Base-by-base conservation (phyloP, 805 yeast species). In the Saturnispora mendoncae region DNA sequence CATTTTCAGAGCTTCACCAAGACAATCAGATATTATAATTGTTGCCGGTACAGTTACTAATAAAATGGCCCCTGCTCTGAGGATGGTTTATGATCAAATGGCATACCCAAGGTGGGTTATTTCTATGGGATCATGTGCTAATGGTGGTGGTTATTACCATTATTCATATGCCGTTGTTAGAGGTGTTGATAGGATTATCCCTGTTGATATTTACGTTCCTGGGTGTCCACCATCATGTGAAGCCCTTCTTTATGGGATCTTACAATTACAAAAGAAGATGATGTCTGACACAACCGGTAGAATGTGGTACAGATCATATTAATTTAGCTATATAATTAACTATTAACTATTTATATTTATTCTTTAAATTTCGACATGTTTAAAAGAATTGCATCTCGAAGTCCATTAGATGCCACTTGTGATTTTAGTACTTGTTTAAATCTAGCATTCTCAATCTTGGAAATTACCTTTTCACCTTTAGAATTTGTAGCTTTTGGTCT, bases 31-130 rank as follows among this genome's bases (percentile, higher is more conserved):
- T 72, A 80, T 84, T 50, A 83, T 84, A 83, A 84, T 84, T 65
- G 92, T 85, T 43, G 94, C 95, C 2, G 95, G 95, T 32, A 84
- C 95, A 2, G 75, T 84, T 51, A 84, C 95, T 48, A 84, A 84
- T 62, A 84, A 84, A 67, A 84, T 84, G 95, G 94, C 94, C 2
- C 95, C 95, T 31, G 92, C 92, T 20, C 69, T 84, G 61, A 80
- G 95, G 68, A 92, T 84, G 67, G 94, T 84, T 26, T 84, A 85
- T 63, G 95, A 84, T 63, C 95, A 84, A 66, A 85, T 85, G 94
- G 86, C 95, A 27, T 92, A 82, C 53, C 95, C 95, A 36, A 78
- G 88, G 66, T 84, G 94, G 94, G 95, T 85, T 39, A 84, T 84
- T 53, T 82, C 92, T 43, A 84, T 84, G 95, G 95, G 95, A 37